Conservation (phyloP, 176 grass and related monocot species). For the Cocos nucifera region DNA sequence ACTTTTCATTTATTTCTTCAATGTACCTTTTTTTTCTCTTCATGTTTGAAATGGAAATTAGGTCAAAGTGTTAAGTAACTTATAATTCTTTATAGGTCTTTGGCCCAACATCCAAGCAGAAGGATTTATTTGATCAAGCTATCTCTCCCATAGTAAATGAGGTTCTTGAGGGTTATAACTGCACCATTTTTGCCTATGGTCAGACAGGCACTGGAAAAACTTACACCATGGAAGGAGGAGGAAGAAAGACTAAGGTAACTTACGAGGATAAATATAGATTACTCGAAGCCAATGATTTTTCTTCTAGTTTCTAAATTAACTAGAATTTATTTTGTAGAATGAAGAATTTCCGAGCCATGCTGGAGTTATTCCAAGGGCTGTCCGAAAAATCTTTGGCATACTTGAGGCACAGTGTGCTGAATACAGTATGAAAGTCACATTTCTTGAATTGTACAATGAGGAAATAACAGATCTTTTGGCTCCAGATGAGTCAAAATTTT, state of each 20-base stretch:
- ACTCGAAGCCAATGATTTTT: too few species aligned
- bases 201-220: constrained; percentile 98
- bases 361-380: constrained; percentile 93
- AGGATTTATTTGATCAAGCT: constrained; percentile 89
- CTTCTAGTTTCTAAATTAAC: neutral
- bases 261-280: too few species aligned
- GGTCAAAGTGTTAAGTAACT: constrained; percentile 6
- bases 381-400: constrained; percentile 77
- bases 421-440: constrained; percentile 99
- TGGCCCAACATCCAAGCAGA: constrained; percentile 80
- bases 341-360: constrained; percentile 87
- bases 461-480: constrained; percentile 92
- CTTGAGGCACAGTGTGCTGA: constrained; percentile 88
- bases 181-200: constrained; percentile 99
- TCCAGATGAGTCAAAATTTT: constrained; percentile 73
- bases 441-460: constrained; percentile 98
- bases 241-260: constrained; percentile 76
- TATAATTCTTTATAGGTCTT: constrained; percentile 60
- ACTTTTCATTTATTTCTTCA: constrained; percentile 7
- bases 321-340: constrained; percentile 35
- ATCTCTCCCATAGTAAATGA: constrained; percentile 96
- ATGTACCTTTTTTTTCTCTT: neutral
- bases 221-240: constrained; percentile 98
- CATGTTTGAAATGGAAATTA: neutral
- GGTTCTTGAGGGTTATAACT: constrained; percentile 97